Evolutionary conservation across 1,284 basidiomycete species (phyloP).

Genomic region (Phylloporus sp.): DNA sequence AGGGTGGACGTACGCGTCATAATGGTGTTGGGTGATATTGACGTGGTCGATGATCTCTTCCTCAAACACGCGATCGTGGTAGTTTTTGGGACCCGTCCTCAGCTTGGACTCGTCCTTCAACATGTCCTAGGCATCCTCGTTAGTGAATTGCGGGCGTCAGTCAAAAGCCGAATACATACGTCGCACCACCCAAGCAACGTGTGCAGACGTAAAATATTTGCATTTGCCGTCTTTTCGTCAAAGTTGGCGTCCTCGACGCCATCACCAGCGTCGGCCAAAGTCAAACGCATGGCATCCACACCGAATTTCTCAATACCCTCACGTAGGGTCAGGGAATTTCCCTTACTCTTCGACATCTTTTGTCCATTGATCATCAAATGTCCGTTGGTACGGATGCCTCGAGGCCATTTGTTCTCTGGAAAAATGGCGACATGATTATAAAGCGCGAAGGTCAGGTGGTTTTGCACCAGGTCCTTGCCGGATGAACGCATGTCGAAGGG

Average conservation of each 20-base stretch:
- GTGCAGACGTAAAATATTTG: constrained; percentile 93
- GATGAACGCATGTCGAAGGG: constrained; percentile 98
- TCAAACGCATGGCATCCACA: constrained; percentile 90
- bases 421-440: constrained; percentile 97
- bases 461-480: constrained; percentile 98
- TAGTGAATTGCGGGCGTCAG: background rate
- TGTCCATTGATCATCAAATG: constrained; percentile 98
- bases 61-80: constrained; percentile 90
- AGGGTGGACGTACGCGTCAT: constrained; percentile 68
- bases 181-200: constrained; percentile 94
- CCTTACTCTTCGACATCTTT: constrained; percentile 99
- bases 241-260: constrained; percentile 98
- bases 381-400: constrained; percentile 93
- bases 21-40: constrained; percentile 78
- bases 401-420: constrained; percentile 93
- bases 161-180: constrained; percentile 47
- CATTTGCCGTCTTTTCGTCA: constrained; percentile 98
- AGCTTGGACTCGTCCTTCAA: constrained; percentile 69
- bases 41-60: constrained; percentile 91
- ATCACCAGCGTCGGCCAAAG: constrained; percentile 96
- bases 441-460: constrained; percentile 94
- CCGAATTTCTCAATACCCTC: constrained; percentile 88
- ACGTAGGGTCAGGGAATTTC: constrained; percentile 82
- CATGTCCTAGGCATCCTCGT: constrained; percentile 64
- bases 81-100: constrained; percentile 70